phyloP scores from a whole-genome alignment of 352 stramenopile genomes.

The Globisporangium perplexum region DNA sequence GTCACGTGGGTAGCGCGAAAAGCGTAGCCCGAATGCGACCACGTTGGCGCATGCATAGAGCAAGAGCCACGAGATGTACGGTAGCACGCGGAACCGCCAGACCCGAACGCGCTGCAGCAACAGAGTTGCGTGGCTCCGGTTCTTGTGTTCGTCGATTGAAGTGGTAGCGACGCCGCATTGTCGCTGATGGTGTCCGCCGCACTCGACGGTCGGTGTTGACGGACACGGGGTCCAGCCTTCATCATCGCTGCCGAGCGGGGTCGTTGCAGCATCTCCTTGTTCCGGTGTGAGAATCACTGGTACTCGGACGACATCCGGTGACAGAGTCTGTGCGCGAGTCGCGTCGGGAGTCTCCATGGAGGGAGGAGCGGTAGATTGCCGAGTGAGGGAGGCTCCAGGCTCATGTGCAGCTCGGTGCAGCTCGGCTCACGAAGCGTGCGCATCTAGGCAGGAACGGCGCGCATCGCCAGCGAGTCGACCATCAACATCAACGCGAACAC shows the following conservation, averaged over 20 bases:
- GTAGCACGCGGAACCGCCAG: slow-evolving; percentile 13
- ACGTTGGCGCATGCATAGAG: slow-evolving; percentile 24
- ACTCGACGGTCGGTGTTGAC: slow-evolving; percentile 1
- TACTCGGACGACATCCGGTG: too few relatives aligned
- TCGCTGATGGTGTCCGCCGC: neutral
- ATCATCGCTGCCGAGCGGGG: neutral
- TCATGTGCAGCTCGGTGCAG: too few relatives aligned
- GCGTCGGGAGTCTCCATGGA: neutral
- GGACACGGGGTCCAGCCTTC: neutral
- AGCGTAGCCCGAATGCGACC: slow-evolving; percentile 19
- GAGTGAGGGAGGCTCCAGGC: neutral
- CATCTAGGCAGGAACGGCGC: neutral
- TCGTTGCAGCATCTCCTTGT: neutral
- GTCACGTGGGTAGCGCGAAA: slow-evolving; percentile 20
- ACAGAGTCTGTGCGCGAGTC: slow-evolving; percentile 2
- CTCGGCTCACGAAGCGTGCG: too few relatives aligned
- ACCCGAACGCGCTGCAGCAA: neutral
- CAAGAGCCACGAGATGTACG: slow-evolving; percentile 17
- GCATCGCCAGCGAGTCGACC: neutral
- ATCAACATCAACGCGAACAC: slow-evolving; percentile 6
- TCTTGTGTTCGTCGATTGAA: too few relatives aligned
- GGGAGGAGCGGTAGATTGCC: neutral
- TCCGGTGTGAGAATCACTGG: too few relatives aligned
- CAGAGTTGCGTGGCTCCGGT: neutral
- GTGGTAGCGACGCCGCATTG: too few relatives aligned